Evolutionary conservation across 768 basidiomycete genomes (phyloP).

Genomic region (Suillus sp.): DNA sequence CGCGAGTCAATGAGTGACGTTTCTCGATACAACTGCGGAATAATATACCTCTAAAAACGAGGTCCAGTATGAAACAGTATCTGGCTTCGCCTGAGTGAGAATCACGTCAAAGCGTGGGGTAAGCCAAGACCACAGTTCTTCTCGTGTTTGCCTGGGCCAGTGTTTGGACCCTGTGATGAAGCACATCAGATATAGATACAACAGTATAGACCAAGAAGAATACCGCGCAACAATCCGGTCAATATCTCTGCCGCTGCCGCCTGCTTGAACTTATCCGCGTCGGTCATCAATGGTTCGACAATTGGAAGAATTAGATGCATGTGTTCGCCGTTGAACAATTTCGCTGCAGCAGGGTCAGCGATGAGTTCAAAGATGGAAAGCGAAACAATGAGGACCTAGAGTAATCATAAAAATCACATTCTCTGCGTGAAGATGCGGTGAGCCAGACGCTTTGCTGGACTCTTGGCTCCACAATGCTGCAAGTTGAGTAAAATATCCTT

Average conservation of each 20-base stretch:
- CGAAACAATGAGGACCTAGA: conserved; percentile 41
- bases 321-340: conserved; percentile 57
- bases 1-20: conserved; percentile 14
- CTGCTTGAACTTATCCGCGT: conserved; percentile 82
- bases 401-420: conserved; percentile 52
- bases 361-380: conserved; percentile 43
- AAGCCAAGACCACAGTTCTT: conserved; percentile 75
- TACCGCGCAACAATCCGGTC: conserved; percentile 75
- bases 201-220: conserved; percentile 15
- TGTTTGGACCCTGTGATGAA: conserved; percentile 70
- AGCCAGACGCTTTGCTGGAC: conserved; percentile 55
- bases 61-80: conserved; percentile 80
- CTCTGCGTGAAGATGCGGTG: conserved; percentile 59
- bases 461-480: conserved; percentile 79
- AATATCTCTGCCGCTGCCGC: conserved; percentile 77
- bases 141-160: conserved; percentile 60
- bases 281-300: conserved; percentile 63
- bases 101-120: conserved; percentile 59
- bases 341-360: conserved; percentile 51
- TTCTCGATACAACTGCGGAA: neutral
- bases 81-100: conserved; percentile 78
- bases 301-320: conserved; percentile 55
- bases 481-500: conserved; percentile 62
- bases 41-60: conserved; percentile 47
- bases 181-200: conserved; percentile 15